A percentile compares a stretch with the other conserved stretches of the same genome.
These are phyloP conservation scores for Mycena kentingensis DNA, from an alignment of 768 basidiomycete genomes.

Conservation along the genomic window DNA sequence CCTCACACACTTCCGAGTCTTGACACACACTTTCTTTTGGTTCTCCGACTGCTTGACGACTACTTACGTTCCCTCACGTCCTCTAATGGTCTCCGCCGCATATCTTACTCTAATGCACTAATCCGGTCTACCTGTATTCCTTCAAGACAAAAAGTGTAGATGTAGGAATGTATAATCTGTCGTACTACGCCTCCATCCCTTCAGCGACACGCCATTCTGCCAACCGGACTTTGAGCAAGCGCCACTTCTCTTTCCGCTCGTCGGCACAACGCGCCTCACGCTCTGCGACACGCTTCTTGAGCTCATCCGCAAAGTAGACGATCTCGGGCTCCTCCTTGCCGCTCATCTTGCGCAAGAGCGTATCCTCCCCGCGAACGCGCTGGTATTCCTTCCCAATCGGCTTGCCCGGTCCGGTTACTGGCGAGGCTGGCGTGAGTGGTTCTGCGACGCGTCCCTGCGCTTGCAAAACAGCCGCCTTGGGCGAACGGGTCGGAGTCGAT, in stretches of 20 bases:
- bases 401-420: too few relatives aligned
- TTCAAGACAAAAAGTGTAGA: neutral
- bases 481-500: too few relatives aligned
- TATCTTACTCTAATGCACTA: neutral
- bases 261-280: neutral
- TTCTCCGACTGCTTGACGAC: neutral
- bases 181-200: neutral
- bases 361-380: too few relatives aligned
- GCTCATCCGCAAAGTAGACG: neutral
- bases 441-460: too few relatives aligned
- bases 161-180: constrained; percentile 3
- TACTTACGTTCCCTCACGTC: neutral
- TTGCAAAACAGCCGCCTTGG: too few relatives aligned
- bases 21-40: neutral
- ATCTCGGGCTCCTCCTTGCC: neutral
- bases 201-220: neutral
- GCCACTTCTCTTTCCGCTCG: neutral
- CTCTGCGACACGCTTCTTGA: neutral
- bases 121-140: neutral
- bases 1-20: neutral
- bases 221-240: neutral
- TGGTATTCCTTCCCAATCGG: too few relatives aligned
- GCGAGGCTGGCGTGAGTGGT: too few relatives aligned
- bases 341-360: too few relatives aligned
- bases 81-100: neutral